Conservation (phyloP, 352 stramenopile species). For the Phytophthora multivora region DNA sequence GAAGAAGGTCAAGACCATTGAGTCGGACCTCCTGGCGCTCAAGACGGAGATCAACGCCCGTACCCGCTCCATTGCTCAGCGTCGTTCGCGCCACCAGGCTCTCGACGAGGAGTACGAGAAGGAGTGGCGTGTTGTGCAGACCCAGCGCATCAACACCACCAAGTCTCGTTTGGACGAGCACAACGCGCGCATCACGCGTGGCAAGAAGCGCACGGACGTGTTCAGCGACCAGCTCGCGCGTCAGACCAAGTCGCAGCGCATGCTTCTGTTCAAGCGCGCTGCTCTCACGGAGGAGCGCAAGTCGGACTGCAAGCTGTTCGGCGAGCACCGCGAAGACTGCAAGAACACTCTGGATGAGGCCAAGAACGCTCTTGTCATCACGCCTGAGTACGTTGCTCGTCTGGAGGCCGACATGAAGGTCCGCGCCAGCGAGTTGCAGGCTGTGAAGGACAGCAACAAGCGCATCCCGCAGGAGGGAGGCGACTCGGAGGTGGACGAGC, state of each 20-base stretch:
- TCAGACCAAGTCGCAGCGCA: conserved; percentile 84
- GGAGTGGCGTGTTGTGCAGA: conserved; percentile 83
- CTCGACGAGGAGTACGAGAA: conserved; percentile 86
- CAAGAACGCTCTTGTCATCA: conserved; percentile 72
- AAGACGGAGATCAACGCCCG: conserved; percentile 84
- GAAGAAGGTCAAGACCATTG: conserved; percentile 86
- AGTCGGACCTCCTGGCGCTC: conserved; percentile 72
- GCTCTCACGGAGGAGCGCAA: conserved; percentile 87
- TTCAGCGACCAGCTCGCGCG: conserved; percentile 79
- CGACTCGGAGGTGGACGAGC: conserved; percentile 74
- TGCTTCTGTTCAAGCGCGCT: conserved; percentile 88
- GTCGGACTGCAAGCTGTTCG: conserved; percentile 78
- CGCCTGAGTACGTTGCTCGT: conserved; percentile 84
- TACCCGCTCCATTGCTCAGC: conserved; percentile 73
- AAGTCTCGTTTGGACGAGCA: conserved; percentile 73
- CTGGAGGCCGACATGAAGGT: conserved; percentile 89
- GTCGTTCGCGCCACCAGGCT: conserved; percentile 69
- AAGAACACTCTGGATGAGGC: conserved; percentile 77
- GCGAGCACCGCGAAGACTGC: conserved; percentile 86
- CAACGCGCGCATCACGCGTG: conserved; percentile 64
- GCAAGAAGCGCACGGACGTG: conserved; percentile 87
- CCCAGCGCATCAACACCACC: conserved; percentile 63
- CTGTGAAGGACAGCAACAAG: conserved; percentile 87
- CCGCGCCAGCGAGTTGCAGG: conserved; percentile 68
- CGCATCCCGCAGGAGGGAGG: conserved; percentile 77